Evolutionary conservation across 768 basidiomycete genomes (phyloP), one percentile per base, ranked within the genome.

Genomic region (Lactarius tabidus): DNA sequence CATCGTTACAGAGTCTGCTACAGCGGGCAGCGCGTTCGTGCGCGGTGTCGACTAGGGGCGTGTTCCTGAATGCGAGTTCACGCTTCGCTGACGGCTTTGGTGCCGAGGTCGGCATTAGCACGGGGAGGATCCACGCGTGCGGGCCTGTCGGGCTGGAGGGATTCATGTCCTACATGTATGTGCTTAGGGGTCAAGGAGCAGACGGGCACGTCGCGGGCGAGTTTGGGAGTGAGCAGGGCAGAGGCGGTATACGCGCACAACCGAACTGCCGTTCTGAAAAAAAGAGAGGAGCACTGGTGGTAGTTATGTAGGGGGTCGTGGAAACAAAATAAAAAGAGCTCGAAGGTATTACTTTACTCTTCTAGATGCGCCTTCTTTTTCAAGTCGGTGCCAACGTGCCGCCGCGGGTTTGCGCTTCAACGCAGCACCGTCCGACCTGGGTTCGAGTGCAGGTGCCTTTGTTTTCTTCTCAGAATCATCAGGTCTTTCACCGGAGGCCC

Each of bases 61-160:
- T 93, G 6, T 99, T 90, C 71, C 84, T 96, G 65, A 99, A 99
- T 71, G 95, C 95, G 8, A 93, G 90, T 72, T 98, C 97, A 12
- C 84, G 97, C 41, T 98, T 99, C 74, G 89, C 95, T 0, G 97
- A 99, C 75, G 97, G 97, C 0, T 95, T 97, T 69, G 97, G 97
- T 2, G 95, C 97, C 6, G 97, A 98, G 77, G 96, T 99, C 0
- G 97, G 97, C 10, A 97, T 99, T 72, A 91, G 90, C 74, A 99
- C 97, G 0, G 95, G 95, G 1, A 87, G 91, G 72, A 96, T 97
- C 63, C 97, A 99, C 72, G 95, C 97, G 17, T 82, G 97, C 48
- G 97, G 97, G 4, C 97, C 97, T 0, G 95, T 98, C 1, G 96
- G 96, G 0, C 80, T 98, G 59, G 93, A 98, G 69, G 94, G 94